Evolutionary conservation across 1,284 basidiomycete genomes (phyloP).

Genomic region (Omphalotus olearius): DNA sequence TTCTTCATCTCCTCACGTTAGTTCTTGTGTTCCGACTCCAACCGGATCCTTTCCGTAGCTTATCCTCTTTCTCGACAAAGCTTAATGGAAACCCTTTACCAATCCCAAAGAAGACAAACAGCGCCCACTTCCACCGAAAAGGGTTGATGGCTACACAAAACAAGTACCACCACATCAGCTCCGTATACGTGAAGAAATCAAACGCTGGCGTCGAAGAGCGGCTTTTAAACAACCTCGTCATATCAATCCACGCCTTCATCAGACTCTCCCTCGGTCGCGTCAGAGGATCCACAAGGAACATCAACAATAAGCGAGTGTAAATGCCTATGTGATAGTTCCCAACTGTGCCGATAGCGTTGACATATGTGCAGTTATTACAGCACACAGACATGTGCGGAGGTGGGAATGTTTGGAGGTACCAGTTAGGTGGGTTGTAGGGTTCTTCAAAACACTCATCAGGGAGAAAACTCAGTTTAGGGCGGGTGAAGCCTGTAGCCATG

Average conservation of each 20-base stretch:
- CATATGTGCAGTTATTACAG: constrained; percentile 55
- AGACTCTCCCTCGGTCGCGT: constrained; percentile 49
- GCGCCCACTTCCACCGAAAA: constrained; percentile 18
- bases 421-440: constrained; percentile 50
- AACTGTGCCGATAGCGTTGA: constrained; percentile 44
- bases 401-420: constrained; percentile 64
- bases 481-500: constrained; percentile 53
- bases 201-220: constrained; percentile 27
- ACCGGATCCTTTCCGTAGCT: constrained; percentile 6
- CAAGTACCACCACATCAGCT: constrained; percentile 30
- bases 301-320: constrained; percentile 55
- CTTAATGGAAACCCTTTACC: constrained; percentile 11
- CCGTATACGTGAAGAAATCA: constrained; percentile 64
- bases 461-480: constrained; percentile 53
- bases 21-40: neutral
- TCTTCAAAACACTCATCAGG: constrained; percentile 58
- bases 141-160: constrained; percentile 18
- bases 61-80: constrained; percentile 13
- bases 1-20: neutral
- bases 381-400: constrained; percentile 56
- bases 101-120: constrained; percentile 16
- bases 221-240: constrained; percentile 51
- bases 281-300: constrained; percentile 50
- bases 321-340: constrained; percentile 16
- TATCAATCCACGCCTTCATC: constrained; percentile 66